Evolutionary conservation across 352 stramenopile genomes (phyloP).

Genomic region (Blastocystis sp.): DNA sequence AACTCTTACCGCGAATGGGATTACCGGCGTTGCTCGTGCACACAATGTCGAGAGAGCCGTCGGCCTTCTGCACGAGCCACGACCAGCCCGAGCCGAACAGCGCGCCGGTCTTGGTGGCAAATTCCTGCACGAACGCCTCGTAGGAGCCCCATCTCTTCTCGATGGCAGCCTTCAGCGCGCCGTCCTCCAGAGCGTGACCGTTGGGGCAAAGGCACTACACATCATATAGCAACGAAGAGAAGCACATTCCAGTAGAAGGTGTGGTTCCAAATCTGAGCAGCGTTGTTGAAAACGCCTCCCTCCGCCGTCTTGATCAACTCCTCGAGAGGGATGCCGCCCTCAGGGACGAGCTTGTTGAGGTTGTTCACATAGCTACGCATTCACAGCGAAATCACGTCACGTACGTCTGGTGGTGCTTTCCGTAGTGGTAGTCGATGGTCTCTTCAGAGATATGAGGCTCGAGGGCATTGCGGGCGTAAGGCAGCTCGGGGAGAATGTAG

Average conservation of each 20-base stretch:
- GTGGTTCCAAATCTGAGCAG: constrained; percentile 73
- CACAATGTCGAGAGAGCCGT: constrained; percentile 69
- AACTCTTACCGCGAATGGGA: constrained; percentile 70
- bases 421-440: constrained; percentile 73
- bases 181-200: neutral
- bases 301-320: constrained; percentile 71
- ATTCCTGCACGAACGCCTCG: constrained; percentile 76
- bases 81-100: constrained; percentile 77
- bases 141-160: constrained; percentile 71
- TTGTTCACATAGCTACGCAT: constrained; percentile 71
- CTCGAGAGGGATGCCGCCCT: constrained; percentile 71
- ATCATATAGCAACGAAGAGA: neutral
- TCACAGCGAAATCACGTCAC: neutral
- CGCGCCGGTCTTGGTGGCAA: constrained; percentile 72
- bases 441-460: constrained; percentile 72
- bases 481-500: constrained; percentile 72
- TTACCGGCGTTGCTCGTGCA: constrained; percentile 72
- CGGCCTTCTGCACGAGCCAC: constrained; percentile 75
- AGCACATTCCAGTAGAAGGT: constrained; percentile 73
- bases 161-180: constrained; percentile 39
- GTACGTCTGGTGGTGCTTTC: constrained; percentile 73
- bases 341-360: constrained; percentile 71
- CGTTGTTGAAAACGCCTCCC: constrained; percentile 73
- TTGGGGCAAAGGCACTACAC: constrained; percentile 69
- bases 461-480: constrained; percentile 72